Evolutionary conservation across 2,329 filamentous ascomycete genomes (phyloP).

Genomic region (Aspergillus latus): DNA sequence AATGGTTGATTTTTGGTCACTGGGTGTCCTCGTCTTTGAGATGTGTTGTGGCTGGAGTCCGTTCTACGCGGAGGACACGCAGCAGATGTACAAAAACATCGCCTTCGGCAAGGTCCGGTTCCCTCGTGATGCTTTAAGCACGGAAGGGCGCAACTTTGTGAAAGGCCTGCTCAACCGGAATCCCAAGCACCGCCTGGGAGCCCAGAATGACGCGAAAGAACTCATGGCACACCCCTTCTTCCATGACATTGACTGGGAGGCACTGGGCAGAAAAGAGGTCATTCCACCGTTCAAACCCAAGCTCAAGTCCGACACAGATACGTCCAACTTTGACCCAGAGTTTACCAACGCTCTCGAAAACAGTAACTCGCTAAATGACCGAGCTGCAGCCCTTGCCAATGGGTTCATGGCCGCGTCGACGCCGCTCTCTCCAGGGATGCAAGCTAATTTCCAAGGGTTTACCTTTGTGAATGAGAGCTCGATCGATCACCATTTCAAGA

Average conservation of each 20-base stretch:
- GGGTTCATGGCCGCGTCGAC: conserved; percentile 83
- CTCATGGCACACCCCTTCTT: conserved; percentile 95
- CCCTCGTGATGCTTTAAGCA: conserved; percentile 87
- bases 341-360: conserved; percentile 93
- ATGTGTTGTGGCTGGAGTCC: conserved; percentile 99
- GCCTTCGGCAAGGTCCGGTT: conserved; percentile 98
- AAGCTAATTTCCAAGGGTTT: conserved; percentile 97
- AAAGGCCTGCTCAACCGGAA: conserved; percentile 97
- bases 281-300: conserved; percentile 97
- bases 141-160: conserved; percentile 95
- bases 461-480: conserved; percentile 98
- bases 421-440: conserved; percentile 88
- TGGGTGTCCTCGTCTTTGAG: conserved; percentile 95
- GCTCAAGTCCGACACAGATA: conserved; percentile 91
- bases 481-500: conserved; percentile 63
- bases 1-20: conserved; percentile 99
- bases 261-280: conserved; percentile 83
- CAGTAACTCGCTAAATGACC: conserved; percentile 83
- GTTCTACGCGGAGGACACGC: conserved; percentile 97
- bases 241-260: conserved; percentile 87
- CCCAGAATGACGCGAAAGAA: conserved; percentile 87
- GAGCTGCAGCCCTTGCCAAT: conserved; percentile 79
- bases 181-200: conserved; percentile 89
- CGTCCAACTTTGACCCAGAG: conserved; percentile 97
- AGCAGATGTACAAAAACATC: conserved; percentile 99